phyloP scores from a whole-genome alignment of 2,329 filamentous ascomycete species.

The Myriosclerotinia scirpicola region DNA sequence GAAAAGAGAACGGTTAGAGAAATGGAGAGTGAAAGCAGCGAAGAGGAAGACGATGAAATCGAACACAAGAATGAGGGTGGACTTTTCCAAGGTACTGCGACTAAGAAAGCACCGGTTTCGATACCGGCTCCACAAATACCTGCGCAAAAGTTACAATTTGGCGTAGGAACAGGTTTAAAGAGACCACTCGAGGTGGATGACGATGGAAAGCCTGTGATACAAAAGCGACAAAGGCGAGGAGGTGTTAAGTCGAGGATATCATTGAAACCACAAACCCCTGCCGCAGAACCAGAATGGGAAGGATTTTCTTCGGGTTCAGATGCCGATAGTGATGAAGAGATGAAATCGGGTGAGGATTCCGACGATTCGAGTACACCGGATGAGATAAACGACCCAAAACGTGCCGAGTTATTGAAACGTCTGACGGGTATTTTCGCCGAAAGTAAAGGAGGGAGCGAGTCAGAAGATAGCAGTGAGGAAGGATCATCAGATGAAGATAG shows the following conservation, averaged over 20 bases:
- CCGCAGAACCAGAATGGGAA: constrained; percentile 56
- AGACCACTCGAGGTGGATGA: constrained; percentile 79
- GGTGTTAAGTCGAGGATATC: constrained; percentile 58
- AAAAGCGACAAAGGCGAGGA: constrained; percentile 75
- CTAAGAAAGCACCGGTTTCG: neutral
- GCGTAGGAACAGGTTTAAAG: constrained; percentile 77
- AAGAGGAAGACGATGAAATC: constrained; percentile 30
- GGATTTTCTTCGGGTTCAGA: constrained; percentile 57
- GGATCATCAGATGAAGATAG: neutral
- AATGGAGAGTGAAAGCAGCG: constrained; percentile 40
- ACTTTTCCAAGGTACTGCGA: constrained; percentile 25
- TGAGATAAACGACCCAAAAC: constrained; percentile 3
- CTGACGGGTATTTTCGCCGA: constrained; percentile 16
- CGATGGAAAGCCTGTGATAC: constrained; percentile 73
- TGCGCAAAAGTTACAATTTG: constrained; percentile 24
- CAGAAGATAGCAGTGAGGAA: constrained; percentile 15
- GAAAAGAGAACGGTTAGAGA: constrained; percentile 42
- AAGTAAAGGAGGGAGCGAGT: neutral
- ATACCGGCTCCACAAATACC: neutral
- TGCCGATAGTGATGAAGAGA: constrained; percentile 41
- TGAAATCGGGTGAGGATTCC: constrained; percentile 42
- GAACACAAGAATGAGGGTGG: neutral
- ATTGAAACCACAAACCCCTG: constrained; percentile 46
- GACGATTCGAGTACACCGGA: constrained; percentile 37
- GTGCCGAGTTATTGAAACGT: constrained; percentile 13